These are phyloP conservation scores for Brassica cretica DNA, from an alignment of 345 rosid species.

Conservation along the genomic window DNA sequence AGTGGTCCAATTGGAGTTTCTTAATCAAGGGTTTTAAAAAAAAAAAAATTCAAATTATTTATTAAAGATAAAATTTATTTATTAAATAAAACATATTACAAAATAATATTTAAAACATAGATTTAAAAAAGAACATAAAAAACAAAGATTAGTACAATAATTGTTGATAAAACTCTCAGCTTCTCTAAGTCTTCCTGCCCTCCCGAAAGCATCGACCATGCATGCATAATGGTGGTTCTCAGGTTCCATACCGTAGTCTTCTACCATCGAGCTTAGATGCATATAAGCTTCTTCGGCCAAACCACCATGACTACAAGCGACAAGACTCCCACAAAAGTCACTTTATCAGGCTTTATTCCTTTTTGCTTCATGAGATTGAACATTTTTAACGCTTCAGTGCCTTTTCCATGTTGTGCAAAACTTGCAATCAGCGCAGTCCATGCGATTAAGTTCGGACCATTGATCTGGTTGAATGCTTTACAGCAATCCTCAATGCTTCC, in stretches of 20 bases:
- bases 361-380: constrained; percentile 53
- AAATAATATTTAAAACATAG: too few species aligned
- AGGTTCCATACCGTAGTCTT: constrained; percentile 63
- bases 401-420: constrained; percentile 75
- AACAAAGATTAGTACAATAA: too few species aligned
- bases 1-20: too few species aligned
- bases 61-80: too few species aligned
- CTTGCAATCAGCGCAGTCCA: constrained; percentile 76
- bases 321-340: constrained; percentile 65
- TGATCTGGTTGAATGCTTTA: constrained; percentile 58
- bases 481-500: constrained; percentile 64
- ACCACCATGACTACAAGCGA: constrained; percentile 79
- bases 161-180: constrained; percentile 61
- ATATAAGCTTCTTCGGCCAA: constrained; percentile 67
- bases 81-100: too few species aligned
- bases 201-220: constrained; percentile 84
- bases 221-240: constrained; percentile 62
- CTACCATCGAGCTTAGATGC: constrained; percentile 59
- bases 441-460: constrained; percentile 59
- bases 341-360: constrained; percentile 62
- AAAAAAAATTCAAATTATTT: too few species aligned
- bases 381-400: constrained; percentile 54
- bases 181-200: constrained; percentile 68
- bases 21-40: too few species aligned
- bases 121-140: too few species aligned